phyloP scores from a whole-genome alignment of 495 filamentous ascomycete genomes.

The Cudoniella acicularis region DNA sequence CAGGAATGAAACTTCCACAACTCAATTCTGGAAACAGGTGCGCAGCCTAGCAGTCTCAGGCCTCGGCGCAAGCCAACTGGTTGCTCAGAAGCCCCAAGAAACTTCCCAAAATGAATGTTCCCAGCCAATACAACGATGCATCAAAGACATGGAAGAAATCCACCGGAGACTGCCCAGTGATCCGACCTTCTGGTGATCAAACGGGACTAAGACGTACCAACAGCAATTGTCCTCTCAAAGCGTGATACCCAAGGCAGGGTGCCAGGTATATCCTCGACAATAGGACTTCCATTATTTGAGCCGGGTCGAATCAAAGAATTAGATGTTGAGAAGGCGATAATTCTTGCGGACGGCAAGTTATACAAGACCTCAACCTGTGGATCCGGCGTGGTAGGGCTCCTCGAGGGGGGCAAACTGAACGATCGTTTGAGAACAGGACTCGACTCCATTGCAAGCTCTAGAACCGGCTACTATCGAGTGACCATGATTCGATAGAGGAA shows the following conservation, averaged over 20 bases:
- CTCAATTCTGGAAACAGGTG: too few relatives aligned
- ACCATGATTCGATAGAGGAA: slow-evolving; percentile 10
- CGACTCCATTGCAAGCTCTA: slow-evolving; percentile 21
- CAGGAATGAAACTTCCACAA: neutral
- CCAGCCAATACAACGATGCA: too few relatives aligned
- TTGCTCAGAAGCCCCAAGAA: neutral
- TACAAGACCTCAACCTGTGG: slow-evolving; percentile 64
- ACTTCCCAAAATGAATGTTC: neutral
- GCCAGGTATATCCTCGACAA: slow-evolving; percentile 38
- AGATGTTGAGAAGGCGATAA: slow-evolving; percentile 60
- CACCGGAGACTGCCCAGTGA: too few relatives aligned
- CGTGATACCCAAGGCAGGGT: slow-evolving; percentile 71
- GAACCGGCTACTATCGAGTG: slow-evolving; percentile 2
- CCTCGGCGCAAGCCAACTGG: neutral
- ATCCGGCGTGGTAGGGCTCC: slow-evolving; percentile 32
- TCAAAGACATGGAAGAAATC: too few relatives aligned
- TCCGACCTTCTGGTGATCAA: neutral
- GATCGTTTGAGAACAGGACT: slow-evolving; percentile 44
- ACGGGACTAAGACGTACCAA: slow-evolving; percentile 45
- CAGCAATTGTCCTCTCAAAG: slow-evolving; percentile 77
- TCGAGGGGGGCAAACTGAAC: slow-evolving; percentile 39
- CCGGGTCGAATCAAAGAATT: slow-evolving; percentile 38
- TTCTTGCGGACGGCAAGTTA: slow-evolving; percentile 60
- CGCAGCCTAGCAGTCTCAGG: too few relatives aligned
- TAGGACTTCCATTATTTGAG: slow-evolving; percentile 23